Evolutionary conservation across 106 monocot species (phyloP), one percentile per base, ranked within the genome.

Genomic region (Allium fistulosum): DNA sequence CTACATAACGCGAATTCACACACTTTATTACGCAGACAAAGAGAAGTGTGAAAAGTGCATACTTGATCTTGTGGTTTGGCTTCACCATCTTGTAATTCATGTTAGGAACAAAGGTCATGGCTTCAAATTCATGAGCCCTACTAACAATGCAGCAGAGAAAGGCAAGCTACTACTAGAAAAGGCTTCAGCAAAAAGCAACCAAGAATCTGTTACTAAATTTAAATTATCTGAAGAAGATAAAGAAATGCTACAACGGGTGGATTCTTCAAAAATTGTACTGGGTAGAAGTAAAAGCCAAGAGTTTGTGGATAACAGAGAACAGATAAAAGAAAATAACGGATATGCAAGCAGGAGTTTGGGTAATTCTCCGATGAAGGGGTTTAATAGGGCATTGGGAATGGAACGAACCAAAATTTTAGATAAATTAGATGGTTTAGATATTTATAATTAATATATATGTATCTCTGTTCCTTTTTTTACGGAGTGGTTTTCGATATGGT

Each of bases 11-110:
- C 85, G 81, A 45, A 74, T 85, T 45, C 78, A 78, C 68, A 81
- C 85, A 47, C 85, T 85, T 48, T 49, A 78, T 56, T 81, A 85
- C 17, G 80, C 85, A 7, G 74, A 85, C 72, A 85, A 78, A 68
- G 81, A 77, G 51, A 81, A 81, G 69, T 72, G 80, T 6, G 85
- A 85, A 60, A 72, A 81, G 48, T 72, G 57, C 80, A 81, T 85
- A 49, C 85, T 85, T 11, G 70, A 81, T 62, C 71, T 85, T 3
- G 80, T 71, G 27, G 75, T 78, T 17, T 81, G 77, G 77, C 80
- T 85, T 75, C 85, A 85, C 69, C 85, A 81, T 75, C 71, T 81
- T 7, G 75, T 77, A 16, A 51, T 62, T 18, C 78, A 85, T 59
- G 75, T 78, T 52, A 85, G 71, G 67, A 75, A 72, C 63, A 77